Base-by-base conservation (phyloP, 2,329 filamentous ascomycete genomes). In the Aspergillus sp. region DNA sequence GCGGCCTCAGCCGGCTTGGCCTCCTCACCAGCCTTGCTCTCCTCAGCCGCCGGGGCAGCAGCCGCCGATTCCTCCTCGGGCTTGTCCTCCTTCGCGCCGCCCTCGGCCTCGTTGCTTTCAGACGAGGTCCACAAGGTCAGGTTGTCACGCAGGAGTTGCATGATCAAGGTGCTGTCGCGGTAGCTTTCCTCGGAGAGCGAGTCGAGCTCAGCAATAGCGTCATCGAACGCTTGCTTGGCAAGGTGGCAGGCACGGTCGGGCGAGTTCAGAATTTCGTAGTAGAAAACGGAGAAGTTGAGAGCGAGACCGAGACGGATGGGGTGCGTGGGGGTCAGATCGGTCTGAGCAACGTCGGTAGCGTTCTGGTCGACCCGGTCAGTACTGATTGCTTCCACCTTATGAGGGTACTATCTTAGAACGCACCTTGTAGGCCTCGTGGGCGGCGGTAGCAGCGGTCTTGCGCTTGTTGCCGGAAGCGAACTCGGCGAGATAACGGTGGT, bases 231-330 rank as follows among this genome's bases (percentile, higher is more conserved):
- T 79, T 97, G 91, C 83, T 97, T 97, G 74, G 91, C 91, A 59
- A 97, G 83, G 71, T 97, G 91, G 83, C 91, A 97, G 67, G 91
- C 91, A 69, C 87, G 88, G 74, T 96, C 90, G 65, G 90, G 91
- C 33, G 90, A 94, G 85, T 96, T 97, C 69, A 96, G 79, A 71
- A 96, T 96, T 81, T 96, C 93, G 75, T 96, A 95, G 83, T 95
- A 95, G 80, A 96, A 96, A 65, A 96, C 91, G 56, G 90, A 96
- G 83, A 97, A 96, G 85, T 96, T 97, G 62, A 97, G 83, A 60
- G 91, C 91, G 65, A 97, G 85, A 72, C 91, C 91, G 57, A 97
- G 88, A 66, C 91, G 90, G 77, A 97, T 97, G 63, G 91, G 91
- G 80, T 97, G 91, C 52, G 93, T 97, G 54, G 91, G 91, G 54